These are phyloP conservation scores for Cucumis sativus DNA, from an alignment of 306 rosid species.

Conservation along the genomic window Cucumber_9930_V3 NC_026659.2:30388501-30389000, in stretches of 20 bases:
- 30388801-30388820: constrained; percentile 16
- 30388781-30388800: constrained; percentile 38
- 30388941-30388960: constrained; percentile 31
- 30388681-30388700: constrained; percentile 70
- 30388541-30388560: constrained; percentile 26
- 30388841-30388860: constrained; percentile 29
- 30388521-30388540: constrained; percentile 30
- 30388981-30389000: neutral
- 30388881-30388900: constrained; percentile 24
- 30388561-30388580: constrained; percentile 19
- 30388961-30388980: neutral
- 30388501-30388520: constrained; percentile 20
- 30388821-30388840: constrained; percentile 26
- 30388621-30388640: constrained; percentile 18
- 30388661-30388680: constrained; percentile 70
- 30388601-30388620: constrained; percentile 9
- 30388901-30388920: constrained; percentile 8
- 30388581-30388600: constrained; percentile 7
- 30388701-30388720: constrained; percentile 77
- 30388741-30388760: constrained; percentile 60
- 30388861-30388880: constrained; percentile 22
- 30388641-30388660: constrained; percentile 30
- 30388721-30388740: constrained; percentile 41
- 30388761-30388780: constrained; percentile 38
- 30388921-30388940: constrained; percentile 21